Evolutionary conservation across 495 filamentous ascomycete genomes (phyloP).

Genomic region (Amniculicola lignicola): DNA sequence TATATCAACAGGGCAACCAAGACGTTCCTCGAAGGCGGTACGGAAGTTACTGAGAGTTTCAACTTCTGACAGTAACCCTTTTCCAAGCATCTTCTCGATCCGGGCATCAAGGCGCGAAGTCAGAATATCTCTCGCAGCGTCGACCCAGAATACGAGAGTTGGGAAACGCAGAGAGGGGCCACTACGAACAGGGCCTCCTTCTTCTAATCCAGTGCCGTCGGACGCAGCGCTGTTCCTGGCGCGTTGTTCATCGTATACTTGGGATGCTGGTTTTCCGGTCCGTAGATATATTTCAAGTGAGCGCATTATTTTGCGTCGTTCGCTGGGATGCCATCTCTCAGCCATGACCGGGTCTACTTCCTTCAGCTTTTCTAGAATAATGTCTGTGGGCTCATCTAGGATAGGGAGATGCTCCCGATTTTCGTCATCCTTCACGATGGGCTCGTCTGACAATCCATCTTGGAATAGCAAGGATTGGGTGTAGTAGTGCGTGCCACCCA

Average conservation of each 20-base stretch:
- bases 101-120: conserved; percentile 67
- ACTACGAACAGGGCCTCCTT: conserved; percentile 15
- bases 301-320: conserved; percentile 81
- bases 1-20: conserved; percentile 58
- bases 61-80: conserved; percentile 71
- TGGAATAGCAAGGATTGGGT: conserved; percentile 81
- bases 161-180: conserved; percentile 50
- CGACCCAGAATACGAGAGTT: conserved; percentile 82
- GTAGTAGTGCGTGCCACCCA: conserved; percentile 95
- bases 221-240: conserved; percentile 28
- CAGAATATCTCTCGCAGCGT: conserved; percentile 64
- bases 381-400: conserved; percentile 63
- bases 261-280: conserved; percentile 74
- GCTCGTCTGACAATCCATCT: conserved; percentile 54
- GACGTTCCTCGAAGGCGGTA: conserved; percentile 43
- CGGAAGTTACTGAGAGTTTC: conserved; percentile 49
- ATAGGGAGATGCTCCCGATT: conserved; percentile 58
- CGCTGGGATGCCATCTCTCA: conserved; percentile 87
- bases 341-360: conserved; percentile 90
- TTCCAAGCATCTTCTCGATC: conserved; percentile 76
- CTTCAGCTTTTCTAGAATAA: conserved; percentile 65
- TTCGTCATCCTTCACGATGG: conserved; percentile 31
- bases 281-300: conserved; percentile 85
- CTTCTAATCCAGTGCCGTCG: not conserved
- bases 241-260: conserved; percentile 80